Percentiles rank a stretch among this genome's conserved stretches.
Evolutionary conservation across 2,329 filamentous ascomycete species (phyloP).

Genomic region (Xylaria sp.): DNA sequence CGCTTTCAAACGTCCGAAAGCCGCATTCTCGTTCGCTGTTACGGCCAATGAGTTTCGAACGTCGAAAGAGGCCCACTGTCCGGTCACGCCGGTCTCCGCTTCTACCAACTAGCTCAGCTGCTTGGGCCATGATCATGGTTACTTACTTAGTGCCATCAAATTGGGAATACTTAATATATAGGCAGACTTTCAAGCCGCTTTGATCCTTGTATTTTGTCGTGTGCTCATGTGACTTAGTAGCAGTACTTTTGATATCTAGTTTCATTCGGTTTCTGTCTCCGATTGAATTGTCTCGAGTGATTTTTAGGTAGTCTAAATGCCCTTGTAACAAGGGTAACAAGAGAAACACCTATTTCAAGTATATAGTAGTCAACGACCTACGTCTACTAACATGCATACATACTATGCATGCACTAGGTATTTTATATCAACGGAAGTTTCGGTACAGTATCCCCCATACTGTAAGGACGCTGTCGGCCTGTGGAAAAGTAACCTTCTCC

Average conservation of each 20-base stretch:
- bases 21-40: constrained; percentile 9
- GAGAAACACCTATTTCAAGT: constrained; percentile 5
- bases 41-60: constrained; percentile 9
- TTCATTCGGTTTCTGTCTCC: background rate
- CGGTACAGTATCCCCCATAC: constrained; percentile 26
- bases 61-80: constrained; percentile 15
- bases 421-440: constrained; percentile 23
- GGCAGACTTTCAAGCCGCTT: background rate
- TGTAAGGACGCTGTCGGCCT: constrained; percentile 13
- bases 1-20: constrained; percentile 8
- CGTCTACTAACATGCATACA: constrained; percentile 15
- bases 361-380: background rate
- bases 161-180: background rate
- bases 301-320: background rate
- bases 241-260: background rate
- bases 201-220: background rate
- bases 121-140: constrained; percentile 17
- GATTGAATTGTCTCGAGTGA: background rate
- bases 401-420: constrained; percentile 26
- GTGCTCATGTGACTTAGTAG: background rate
- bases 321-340: background rate
- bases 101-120: constrained; percentile 1
- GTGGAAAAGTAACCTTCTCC: constrained; percentile 15
- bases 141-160: constrained; percentile 10
- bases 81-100: constrained; percentile 19